phyloP scores from a whole-genome alignment of 1,139 yeast genomes.

The Debaryomyces coudertii region DNA sequence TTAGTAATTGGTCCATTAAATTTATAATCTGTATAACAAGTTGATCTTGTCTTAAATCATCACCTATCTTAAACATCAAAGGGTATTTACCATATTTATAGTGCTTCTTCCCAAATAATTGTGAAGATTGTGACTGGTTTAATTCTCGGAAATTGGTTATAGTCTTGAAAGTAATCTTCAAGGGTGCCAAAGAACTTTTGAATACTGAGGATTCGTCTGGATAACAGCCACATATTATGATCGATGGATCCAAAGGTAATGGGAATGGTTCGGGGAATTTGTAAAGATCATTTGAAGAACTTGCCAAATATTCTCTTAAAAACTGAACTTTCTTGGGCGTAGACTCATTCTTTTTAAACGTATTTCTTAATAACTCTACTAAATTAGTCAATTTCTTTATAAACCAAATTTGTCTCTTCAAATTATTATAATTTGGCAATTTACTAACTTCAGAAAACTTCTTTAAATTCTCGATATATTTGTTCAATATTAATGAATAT shows the following conservation, averaged over 20 bases:
- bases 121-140: conserved; percentile 25
- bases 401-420: conserved; percentile 50
- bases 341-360: conserved; percentile 49
- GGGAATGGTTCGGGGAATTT: conserved; percentile 58
- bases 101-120: conserved; percentile 38
- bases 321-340: conserved; percentile 48
- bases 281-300: conserved; percentile 42
- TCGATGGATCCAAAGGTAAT: conserved; percentile 72
- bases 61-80: conserved; percentile 93
- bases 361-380: conserved; percentile 43
- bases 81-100: conserved; percentile 63
- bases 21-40: conserved; percentile 89
- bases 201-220: conserved; percentile 85
- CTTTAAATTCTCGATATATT: conserved; percentile 43
- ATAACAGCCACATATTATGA: conserved; percentile 70
- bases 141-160: conserved; percentile 25
- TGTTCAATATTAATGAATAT: conserved; percentile 41
- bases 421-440: conserved; percentile 39
- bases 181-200: conserved; percentile 86
- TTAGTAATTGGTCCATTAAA: conserved; percentile 85
- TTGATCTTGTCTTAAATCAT: conserved; percentile 95
- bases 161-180: conserved; percentile 78
- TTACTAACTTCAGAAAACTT: conserved; percentile 32
- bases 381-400: conserved; percentile 45
- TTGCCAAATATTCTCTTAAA: conserved; percentile 44